These are phyloP conservation scores for Trypanosoma conorhini DNA, from an alignment of 208 protist genomes.

Conservation along the genomic window DNA sequence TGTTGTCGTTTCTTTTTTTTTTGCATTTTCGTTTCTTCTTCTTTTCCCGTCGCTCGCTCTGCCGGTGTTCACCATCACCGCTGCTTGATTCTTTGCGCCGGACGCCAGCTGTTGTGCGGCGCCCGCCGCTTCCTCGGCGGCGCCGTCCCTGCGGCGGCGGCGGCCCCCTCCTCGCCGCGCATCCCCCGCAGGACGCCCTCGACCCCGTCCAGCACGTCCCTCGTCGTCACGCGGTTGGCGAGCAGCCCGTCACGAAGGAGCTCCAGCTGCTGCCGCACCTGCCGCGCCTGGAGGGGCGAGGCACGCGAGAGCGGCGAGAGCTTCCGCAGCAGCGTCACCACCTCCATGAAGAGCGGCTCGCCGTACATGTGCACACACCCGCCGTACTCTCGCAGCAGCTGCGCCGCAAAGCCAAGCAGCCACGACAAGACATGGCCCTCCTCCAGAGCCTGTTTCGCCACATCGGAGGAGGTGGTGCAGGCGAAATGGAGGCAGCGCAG, in stretches of 20 bases:
- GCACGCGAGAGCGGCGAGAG: slow-evolving; percentile 11
- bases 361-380: slow-evolving; percentile 43
- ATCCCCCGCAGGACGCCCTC: slow-evolving; percentile 26
- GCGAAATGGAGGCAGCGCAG: slow-evolving; percentile 43
- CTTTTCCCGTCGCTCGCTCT: no score
- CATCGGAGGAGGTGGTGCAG: slow-evolving; percentile 47
- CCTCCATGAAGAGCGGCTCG: slow-evolving; percentile 58
- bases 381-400: slow-evolving; percentile 72
- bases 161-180: background rate
- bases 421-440: slow-evolving; percentile 60
- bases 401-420: slow-evolving; percentile 55
- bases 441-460: slow-evolving; percentile 46
- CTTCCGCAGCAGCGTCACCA: slow-evolving; percentile 33
- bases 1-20: background rate
- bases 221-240: slow-evolving; percentile 41
- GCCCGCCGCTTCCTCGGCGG: background rate
- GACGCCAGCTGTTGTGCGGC: background rate
- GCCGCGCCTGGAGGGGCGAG: slow-evolving; percentile 9
- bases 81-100: background rate
- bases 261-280: slow-evolving; percentile 26
- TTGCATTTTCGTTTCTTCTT: background rate
- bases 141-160: background rate
- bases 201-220: slow-evolving; percentile 39
- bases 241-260: slow-evolving; percentile 23
- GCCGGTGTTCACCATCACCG: background rate